Conservation (phyloP, 352 stramenopile species). For the Globisporangium acanthophoron region DNA sequence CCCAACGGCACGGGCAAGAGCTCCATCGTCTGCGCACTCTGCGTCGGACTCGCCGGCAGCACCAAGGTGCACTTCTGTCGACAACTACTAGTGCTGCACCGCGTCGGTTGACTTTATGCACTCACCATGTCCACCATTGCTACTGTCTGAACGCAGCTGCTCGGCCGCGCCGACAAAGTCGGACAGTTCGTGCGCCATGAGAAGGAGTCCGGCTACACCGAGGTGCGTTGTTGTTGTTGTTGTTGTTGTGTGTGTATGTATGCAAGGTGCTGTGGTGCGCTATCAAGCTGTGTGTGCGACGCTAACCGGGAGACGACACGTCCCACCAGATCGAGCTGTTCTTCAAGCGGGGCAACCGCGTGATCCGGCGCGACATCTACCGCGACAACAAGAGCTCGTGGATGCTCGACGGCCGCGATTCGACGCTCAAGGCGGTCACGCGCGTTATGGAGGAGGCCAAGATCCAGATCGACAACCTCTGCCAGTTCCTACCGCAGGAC, state of each 20-base stretch:
- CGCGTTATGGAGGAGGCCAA: conserved; percentile 82
- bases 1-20: conserved; percentile 95
- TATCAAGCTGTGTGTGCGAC: neutral
- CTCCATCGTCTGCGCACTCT: conserved; percentile 96
- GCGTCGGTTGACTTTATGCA: neutral
- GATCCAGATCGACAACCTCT: conserved; percentile 98
- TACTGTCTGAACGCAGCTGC: conserved; percentile 37
- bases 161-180: conserved; percentile 93
- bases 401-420: conserved; percentile 67
- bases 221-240: conserved; percentile 19
- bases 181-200: conserved; percentile 88
- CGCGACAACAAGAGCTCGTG: conserved; percentile 84
- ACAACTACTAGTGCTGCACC: neutral
- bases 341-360: conserved; percentile 61
- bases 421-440: conserved; percentile 62
- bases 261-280: neutral
- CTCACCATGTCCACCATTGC: neutral
- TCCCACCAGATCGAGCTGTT: conserved; percentile 91
- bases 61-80: conserved; percentile 58
- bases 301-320: neutral
- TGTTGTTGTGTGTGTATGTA: neutral
- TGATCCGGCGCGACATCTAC: conserved; percentile 91
- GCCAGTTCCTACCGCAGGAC: conserved; percentile 98
- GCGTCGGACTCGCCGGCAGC: conserved; percentile 93
- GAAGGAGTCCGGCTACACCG: conserved; percentile 79